Evolutionary conservation across 148 eudicot species (phyloP).

Genomic region (Suaeda aralocaspica): DNA sequence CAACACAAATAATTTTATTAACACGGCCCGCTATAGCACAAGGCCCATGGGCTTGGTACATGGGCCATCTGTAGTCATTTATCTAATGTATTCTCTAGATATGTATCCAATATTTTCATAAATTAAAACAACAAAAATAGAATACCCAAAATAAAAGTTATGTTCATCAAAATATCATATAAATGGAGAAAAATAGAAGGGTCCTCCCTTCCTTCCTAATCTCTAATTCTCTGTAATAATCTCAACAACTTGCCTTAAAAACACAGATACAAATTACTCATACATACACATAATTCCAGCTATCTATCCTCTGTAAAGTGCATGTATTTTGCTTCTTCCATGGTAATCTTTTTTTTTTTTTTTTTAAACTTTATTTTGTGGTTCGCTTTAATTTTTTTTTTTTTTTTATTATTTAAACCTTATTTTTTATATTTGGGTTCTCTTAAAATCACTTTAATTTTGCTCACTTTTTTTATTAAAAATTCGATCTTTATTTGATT

Average conservation of each 20-base stretch:
- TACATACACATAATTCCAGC: constrained; percentile 23
- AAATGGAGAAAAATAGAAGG: background rate
- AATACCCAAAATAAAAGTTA: no score
- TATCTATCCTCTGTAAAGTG: constrained; percentile 27
- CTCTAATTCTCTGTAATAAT: constrained; percentile 28
- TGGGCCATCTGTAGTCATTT: no score
- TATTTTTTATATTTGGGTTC: background rate
- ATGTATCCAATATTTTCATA: no score
- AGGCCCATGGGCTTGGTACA: no score
- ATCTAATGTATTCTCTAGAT: no score
- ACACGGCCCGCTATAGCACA: no score
- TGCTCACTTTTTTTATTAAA: constrained; percentile 5
- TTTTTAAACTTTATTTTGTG: background rate
- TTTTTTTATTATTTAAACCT: background rate
- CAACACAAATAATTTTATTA: no score
- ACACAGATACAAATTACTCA: constrained; percentile 8
- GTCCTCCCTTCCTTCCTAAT: constrained; percentile 26
- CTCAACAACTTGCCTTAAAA: constrained; percentile 25
- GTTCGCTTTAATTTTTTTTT: background rate
- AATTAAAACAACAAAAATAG: no score
- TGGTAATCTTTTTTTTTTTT: constrained; percentile 4
- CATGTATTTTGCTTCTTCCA: constrained; percentile 15
- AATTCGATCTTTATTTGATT: constrained; percentile 15
- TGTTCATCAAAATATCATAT: no score
- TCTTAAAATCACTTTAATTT: background rate